Evolutionary conservation across 192 early-diverging fungal genomes (phyloP).

Genomic region (Podila horticola): DNA sequence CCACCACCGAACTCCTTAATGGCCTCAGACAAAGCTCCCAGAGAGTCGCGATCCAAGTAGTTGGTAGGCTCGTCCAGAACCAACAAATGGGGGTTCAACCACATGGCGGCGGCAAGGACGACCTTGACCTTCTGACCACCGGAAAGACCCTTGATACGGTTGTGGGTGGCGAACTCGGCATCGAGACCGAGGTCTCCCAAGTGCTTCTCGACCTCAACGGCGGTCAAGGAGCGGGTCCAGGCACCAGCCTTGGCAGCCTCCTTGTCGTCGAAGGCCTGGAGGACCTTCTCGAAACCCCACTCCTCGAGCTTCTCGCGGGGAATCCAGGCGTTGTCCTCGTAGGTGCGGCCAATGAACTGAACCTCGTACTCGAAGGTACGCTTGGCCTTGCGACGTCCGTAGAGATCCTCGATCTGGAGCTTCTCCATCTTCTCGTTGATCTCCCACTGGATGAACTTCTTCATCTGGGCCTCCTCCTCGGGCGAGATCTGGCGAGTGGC

Average conservation of each 20-base stretch:
- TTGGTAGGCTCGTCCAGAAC: conserved; percentile 90
- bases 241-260: conserved; percentile 81
- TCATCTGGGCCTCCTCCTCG: conserved; percentile 65
- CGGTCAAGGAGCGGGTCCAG: conserved; percentile 76
- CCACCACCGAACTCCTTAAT: conserved; percentile 82
- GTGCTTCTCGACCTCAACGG: conserved; percentile 75
- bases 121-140: conserved; percentile 91
- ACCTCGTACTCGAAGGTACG: conserved; percentile 73
- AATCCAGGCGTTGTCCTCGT: conserved; percentile 79
- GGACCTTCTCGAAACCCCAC: conserved; percentile 84
- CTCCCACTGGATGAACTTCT: conserved; percentile 56
- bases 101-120: conserved; percentile 85
- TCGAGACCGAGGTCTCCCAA: conserved; percentile 82
- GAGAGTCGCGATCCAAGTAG: conserved; percentile 71
- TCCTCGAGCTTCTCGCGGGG: conserved; percentile 74
- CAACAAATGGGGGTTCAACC: conserved; percentile 91
- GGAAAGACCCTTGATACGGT: conserved; percentile 73
- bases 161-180: conserved; percentile 79
- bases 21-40: conserved; percentile 74
- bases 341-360: conserved; percentile 80
- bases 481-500: conserved; percentile 74
- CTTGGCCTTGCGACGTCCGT: conserved; percentile 78
- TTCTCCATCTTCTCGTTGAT: conserved; percentile 59
- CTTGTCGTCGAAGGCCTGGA: conserved; percentile 55
- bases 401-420: conserved; percentile 61